phyloP scores from a whole-genome alignment of 768 basidiomycete species.

The Leccinum longicurvipes region DNA sequence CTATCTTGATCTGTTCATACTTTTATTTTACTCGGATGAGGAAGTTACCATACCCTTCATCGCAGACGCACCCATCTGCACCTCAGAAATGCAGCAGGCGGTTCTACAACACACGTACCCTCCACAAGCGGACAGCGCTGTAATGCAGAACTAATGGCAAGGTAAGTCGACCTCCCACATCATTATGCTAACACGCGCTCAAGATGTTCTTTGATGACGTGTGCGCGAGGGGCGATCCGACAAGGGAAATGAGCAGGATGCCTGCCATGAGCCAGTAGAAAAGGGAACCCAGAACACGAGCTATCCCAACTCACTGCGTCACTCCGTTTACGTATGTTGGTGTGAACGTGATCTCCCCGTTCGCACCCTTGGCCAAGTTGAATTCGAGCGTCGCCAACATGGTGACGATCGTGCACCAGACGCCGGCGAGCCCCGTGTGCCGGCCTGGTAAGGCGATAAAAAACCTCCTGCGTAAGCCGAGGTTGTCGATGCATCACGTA shows the following conservation, averaged over 20 bases:
- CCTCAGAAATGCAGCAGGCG: not conserved
- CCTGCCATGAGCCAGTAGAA: not conserved
- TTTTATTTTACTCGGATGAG: too few species aligned
- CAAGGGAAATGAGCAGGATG: slow-evolving; percentile 8
- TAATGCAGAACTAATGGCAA: too few species aligned
- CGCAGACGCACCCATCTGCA: not conserved
- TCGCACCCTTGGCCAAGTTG: not conserved
- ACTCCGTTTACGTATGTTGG: not conserved
- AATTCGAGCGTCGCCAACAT: not conserved
- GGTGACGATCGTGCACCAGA: not conserved
- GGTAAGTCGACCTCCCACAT: not conserved
- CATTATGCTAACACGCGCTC: not conserved
- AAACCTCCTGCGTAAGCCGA: not conserved
- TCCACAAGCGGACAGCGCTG: too few species aligned
- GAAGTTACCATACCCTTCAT: too few species aligned
- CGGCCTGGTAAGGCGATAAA: not conserved
- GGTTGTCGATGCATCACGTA: not conserved
- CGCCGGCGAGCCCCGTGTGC: not conserved
- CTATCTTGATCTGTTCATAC: too few species aligned
- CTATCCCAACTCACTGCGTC: not conserved
- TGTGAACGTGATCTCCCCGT: not conserved
- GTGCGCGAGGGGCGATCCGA: slow-evolving; percentile 4
- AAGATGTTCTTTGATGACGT: slow-evolving; percentile 1
- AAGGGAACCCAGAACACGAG: not conserved
- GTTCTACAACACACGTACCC: too few species aligned